Evolutionary conservation across 1,139 yeast genomes (phyloP).

Genomic region (Casaregolazyma suthepensis): DNA sequence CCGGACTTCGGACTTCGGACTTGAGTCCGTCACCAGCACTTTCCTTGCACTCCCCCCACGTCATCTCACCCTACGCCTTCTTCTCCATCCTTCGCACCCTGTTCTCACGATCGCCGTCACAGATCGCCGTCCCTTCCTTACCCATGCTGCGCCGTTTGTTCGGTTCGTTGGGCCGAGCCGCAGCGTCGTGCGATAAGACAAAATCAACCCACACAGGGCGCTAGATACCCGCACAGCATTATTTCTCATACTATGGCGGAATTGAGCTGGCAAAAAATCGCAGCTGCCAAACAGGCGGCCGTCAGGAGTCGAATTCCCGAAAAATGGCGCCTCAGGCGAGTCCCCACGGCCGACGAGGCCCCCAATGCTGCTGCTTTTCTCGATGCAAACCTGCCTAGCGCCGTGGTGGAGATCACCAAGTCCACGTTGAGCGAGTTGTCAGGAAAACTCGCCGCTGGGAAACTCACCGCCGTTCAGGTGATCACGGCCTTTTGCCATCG

Average conservation of each 20-base stretch:
- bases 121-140: neutral
- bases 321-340: constrained; percentile 11
- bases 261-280: constrained; percentile 11
- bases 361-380: constrained; percentile 13
- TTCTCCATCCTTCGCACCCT: too few relatives aligned
- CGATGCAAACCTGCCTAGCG: constrained; percentile 12
- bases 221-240: neutral
- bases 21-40: too few relatives aligned
- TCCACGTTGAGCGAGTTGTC: constrained; percentile 11
- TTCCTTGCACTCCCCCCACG: too few relatives aligned
- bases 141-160: neutral
- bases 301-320: constrained; percentile 12
- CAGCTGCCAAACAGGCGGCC: constrained; percentile 7
- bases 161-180: neutral
- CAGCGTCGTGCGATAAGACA: neutral
- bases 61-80: too few relatives aligned
- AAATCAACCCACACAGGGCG: neutral
- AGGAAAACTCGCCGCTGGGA: constrained; percentile 9
- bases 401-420: constrained; percentile 11
- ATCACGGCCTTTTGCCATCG: constrained; percentile 41
- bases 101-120: neutral
- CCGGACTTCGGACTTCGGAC: too few relatives aligned
- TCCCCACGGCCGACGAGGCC: constrained; percentile 12
- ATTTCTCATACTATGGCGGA: neutral
- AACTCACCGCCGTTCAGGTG: constrained; percentile 15